Percentiles rank a stretch among this genome's conserved stretches.
Conservation (phyloP, 2,329 filamentous ascomycete genomes). For the Trichoderma hamatum region DNA sequence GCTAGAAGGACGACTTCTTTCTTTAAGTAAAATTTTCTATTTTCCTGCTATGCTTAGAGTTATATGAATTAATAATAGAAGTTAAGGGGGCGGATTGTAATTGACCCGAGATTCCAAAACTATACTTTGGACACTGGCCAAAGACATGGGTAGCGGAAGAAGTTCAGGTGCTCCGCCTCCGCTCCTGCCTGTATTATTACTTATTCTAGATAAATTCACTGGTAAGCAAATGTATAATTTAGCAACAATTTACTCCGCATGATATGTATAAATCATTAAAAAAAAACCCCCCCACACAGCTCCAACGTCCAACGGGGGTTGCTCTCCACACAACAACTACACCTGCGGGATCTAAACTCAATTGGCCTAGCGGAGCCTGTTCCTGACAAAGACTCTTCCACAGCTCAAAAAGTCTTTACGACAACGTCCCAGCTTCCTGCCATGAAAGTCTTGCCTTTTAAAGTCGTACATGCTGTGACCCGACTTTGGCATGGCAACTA, state of each 20-base stretch:
- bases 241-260: too few relatives aligned
- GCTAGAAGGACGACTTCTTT: too few relatives aligned
- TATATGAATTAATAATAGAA: not conserved
- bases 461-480: not conserved
- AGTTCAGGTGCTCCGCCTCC: not conserved
- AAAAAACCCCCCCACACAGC: not conserved
- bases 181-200: not conserved
- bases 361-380: not conserved
- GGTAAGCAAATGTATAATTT: not conserved
- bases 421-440: not conserved
- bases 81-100: not conserved
- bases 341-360: not conserved
- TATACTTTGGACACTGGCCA: not conserved
- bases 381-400: not conserved
- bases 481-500: not conserved
- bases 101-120: not conserved
- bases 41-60: too few relatives aligned
- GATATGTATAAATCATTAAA: too few relatives aligned
- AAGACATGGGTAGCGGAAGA: not conserved
- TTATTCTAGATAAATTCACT: not conserved
- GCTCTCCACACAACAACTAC: not conserved
- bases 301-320: not conserved
- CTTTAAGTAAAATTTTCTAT: too few relatives aligned
- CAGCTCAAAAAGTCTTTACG: not conserved
- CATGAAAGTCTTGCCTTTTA: not conserved